A percentile compares a stretch with the other conserved stretches of the same genome.
Conservation (phyloP, 73 alveolate genomes). For the Symbiodinium pilosum region DNA sequence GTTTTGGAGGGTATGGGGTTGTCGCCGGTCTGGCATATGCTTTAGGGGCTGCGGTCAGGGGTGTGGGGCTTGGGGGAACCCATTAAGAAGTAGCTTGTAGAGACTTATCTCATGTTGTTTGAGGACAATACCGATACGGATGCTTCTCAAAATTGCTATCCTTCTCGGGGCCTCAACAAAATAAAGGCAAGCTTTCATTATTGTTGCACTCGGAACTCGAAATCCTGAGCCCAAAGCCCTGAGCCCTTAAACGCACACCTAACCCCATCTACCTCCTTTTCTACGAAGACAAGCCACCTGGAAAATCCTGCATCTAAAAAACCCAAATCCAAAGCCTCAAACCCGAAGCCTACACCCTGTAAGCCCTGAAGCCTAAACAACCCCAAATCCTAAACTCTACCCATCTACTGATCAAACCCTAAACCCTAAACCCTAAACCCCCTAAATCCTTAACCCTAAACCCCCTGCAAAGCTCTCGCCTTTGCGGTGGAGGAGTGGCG, state of each 20-base stretch:
- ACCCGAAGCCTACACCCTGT: background rate
- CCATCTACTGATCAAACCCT: too few species aligned
- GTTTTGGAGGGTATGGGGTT: too few species aligned
- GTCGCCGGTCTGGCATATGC: background rate
- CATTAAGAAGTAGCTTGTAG: too few species aligned
- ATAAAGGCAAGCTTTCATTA: background rate
- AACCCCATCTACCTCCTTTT: too few species aligned
- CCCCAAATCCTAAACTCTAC: background rate
- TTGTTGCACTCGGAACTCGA: background rate
- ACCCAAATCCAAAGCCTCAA: background rate
- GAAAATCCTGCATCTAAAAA: too few species aligned
- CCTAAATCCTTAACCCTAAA: background rate
- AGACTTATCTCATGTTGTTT: too few species aligned
- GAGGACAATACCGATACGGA: too few species aligned
- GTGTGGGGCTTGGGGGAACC: background rate
- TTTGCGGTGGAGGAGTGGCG: constrained; percentile 92
- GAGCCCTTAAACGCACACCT: background rate
- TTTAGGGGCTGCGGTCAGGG: background rate
- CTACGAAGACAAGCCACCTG: too few species aligned
- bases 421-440: background rate
- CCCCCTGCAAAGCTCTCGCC: too few species aligned
- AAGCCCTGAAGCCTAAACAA: background rate
- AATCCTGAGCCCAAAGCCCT: background rate
- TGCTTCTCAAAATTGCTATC: background rate
- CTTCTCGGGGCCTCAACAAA: background rate